phyloP scores from a whole-genome alignment of 169 alveolate genomes.

The Plasmodium relictum region DNA sequence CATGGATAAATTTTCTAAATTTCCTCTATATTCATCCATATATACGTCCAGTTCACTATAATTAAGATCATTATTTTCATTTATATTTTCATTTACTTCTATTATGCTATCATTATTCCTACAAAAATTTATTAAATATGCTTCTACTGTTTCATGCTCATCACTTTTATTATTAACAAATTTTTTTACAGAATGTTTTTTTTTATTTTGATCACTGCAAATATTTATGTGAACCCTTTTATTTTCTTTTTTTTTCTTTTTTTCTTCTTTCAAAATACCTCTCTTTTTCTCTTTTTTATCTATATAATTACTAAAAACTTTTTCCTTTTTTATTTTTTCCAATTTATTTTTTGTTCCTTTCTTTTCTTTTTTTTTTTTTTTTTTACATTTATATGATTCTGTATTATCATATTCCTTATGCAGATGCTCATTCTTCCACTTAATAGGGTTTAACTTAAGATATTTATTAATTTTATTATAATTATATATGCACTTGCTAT shows the following conservation, averaged over 20 bases:
- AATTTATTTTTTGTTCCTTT: neutral
- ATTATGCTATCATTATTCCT: neutral
- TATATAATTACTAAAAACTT: too few species aligned
- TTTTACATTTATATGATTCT: neutral
- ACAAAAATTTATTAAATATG: constrained; percentile 12
- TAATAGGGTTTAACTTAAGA: neutral
- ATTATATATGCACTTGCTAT: neutral
- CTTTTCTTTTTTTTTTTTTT: neutral
- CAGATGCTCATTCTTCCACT: neutral
- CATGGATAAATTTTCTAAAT: neutral
- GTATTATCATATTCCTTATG: neutral
- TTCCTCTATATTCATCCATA: constrained; percentile 32
- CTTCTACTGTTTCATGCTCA: constrained; percentile 4
- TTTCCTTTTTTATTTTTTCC: neutral
- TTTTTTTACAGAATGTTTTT: neutral
- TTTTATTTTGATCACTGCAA: neutral
- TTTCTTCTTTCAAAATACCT: neutral
- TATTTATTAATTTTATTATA: neutral
- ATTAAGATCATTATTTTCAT: neutral
- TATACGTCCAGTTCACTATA: constrained; percentile 30
- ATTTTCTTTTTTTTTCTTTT: neutral
- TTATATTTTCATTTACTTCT: neutral
- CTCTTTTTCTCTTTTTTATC: neutral
- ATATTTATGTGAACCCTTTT: constrained; percentile 10
- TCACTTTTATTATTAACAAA: neutral